A percentile compares a stretch with the other conserved stretches of the same genome.
phyloP scores from a whole-genome alignment of 164 flowering plant genomes.

The Dillenia turbinata region DNA sequence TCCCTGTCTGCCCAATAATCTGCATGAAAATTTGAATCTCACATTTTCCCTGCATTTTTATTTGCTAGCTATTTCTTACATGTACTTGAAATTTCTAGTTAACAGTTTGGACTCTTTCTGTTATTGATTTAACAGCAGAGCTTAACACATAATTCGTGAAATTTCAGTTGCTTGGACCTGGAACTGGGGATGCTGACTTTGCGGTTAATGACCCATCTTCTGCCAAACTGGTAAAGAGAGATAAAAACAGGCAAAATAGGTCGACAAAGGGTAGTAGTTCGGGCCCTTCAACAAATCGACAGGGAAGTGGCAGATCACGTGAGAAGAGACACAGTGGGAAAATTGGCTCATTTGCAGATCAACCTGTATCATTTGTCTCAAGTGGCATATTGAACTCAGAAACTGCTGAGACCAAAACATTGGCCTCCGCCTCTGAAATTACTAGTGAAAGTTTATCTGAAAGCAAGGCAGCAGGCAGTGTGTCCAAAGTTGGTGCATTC shows the following conservation, averaged over 20 bases:
- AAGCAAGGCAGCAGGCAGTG: conserved; percentile 13
- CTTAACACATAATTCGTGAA: not conserved
- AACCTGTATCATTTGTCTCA: conserved; percentile 80
- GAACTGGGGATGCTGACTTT: conserved; percentile 50
- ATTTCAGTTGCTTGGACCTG: conserved; percentile 66
- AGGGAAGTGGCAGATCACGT: conserved; percentile 18
- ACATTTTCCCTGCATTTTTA: not conserved
- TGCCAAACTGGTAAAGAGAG: conserved; percentile 12
- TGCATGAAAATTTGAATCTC: not conserved
- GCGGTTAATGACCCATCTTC: conserved; percentile 26
- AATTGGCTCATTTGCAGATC: conserved; percentile 36
- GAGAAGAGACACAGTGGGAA: conserved; percentile 24
- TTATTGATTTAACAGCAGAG: not conserved
- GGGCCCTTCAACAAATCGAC: conserved; percentile 11
- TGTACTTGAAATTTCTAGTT: no score
- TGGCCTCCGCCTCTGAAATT: conserved; percentile 9
- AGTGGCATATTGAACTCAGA: conserved; percentile 65
- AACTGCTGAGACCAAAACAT: conserved; percentile 16
- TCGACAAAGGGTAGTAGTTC: conserved; percentile 16
- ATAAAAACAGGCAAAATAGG: conserved; percentile 19
- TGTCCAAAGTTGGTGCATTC: conserved; percentile 50
- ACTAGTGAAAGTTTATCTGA: conserved; percentile 5
- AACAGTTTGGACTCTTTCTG: not conserved
- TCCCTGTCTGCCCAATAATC: not conserved
- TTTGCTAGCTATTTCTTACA: not conserved